These are phyloP conservation scores for Epicoccum nigrum DNA, from an alignment of 2,329 filamentous ascomycete species.

Conservation along the genomic window DNA sequence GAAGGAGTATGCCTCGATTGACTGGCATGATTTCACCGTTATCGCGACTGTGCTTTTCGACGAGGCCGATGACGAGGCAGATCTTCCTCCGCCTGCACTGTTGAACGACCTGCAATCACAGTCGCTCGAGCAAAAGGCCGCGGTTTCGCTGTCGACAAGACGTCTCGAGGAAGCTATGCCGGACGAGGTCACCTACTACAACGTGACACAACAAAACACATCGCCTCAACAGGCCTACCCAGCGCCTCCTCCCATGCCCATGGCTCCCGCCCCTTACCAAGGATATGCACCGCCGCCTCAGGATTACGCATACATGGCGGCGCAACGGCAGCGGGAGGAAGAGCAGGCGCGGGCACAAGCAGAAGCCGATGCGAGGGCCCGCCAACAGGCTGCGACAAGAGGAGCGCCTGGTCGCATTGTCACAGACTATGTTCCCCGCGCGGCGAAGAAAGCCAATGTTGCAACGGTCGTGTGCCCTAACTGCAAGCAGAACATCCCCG, in stretches of 20 bases:
- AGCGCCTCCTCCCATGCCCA: conserved; percentile 34
- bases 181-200: conserved; percentile 62
- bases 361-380: conserved; percentile 68
- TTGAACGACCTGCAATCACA: conserved; percentile 92
- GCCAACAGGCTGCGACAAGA: conserved; percentile 78
- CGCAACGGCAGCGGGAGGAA: conserved; percentile 45
- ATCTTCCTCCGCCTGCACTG: conserved; percentile 86
- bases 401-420: conserved; percentile 77
- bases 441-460: conserved; percentile 68
- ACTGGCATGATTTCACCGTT: conserved; percentile 97
- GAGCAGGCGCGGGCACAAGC: conserved; percentile 51
- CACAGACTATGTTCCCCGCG: conserved; percentile 87
- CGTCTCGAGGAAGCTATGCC: conserved; percentile 97
- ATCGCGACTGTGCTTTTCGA: conserved; percentile 94
- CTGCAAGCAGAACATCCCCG: conserved; percentile 87
- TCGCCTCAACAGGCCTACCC: conserved; percentile 38
- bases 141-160: conserved; percentile 81
- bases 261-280: conserved; percentile 31
- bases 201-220: conserved; percentile 40
- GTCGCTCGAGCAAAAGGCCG: conserved; percentile 92
- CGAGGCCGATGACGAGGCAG: conserved; percentile 82
- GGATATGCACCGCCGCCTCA: conserved; percentile 35
- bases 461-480: conserved; percentile 85
- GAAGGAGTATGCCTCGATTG: conserved; percentile 79
- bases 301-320: conserved; percentile 37